Base-by-base conservation (phyloP, 192 early-diverging fungal species). In the Coemansia sp. region DNA sequence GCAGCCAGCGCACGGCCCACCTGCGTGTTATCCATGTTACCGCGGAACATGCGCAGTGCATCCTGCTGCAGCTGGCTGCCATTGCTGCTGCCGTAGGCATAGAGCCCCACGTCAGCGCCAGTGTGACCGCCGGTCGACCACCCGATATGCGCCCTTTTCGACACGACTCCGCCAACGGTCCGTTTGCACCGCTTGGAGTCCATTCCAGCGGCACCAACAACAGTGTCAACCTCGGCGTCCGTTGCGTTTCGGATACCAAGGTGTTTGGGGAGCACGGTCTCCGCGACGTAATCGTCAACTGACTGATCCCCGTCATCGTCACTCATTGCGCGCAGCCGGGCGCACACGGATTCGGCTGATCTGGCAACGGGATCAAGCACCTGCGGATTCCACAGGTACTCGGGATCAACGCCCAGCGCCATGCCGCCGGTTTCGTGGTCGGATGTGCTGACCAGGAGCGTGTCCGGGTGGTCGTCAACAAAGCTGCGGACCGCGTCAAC, bases 51-150 rank as follows among this genome's bases (percentile, higher is more conserved):
- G 32, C 32, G 38, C 12, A 44, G 70, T 68, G 8, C 59, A 44
- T 62, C 6, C 9, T 45, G 42, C 61, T 45, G 12, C 61, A 45
- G 19, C 61, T 44, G 16, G 72, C 32, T 32, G 32, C 32, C 4
- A 32, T 32, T 80, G 5, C 68, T 69, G 10, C 58, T 47, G 5
- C 89, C 88, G 43, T 83, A 77, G 0, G 91, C 90, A 70, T 89
- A 92, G 11, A 92, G 67, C 23, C 88, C 97, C 0, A 98, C 96
- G 77, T 97, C 95, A 11, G 94, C 91, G 12, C 89, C 94, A n/a
- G 92, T 90, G 65, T 98, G 96, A 1, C 94, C 94, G 68, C 90
- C 90, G 0, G 96, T 96, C 9, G 93, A 83, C 92, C 90, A 92
- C 4, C 81, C 84, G 11, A 85, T 45, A 5, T 61, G 71, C 1